Evolutionary conservation across 108 stramenopile species (phyloP).

Genomic region (Nitzschia sp.): DNA sequence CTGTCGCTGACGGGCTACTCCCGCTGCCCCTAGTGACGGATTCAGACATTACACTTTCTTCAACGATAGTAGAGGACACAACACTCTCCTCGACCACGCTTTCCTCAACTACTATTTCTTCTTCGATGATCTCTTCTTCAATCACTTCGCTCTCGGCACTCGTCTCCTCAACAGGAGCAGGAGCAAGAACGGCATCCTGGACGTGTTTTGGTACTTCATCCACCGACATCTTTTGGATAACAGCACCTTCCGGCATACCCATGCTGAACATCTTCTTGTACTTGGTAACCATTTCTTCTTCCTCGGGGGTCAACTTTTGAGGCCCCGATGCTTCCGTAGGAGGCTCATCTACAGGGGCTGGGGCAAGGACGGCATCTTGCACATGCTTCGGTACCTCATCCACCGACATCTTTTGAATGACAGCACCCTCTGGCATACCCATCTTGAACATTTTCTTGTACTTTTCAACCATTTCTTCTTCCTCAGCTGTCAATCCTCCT

Average conservation of each 20-base stretch:
- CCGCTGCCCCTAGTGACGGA: background rate
- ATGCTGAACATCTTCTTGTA: constrained; percentile 44
- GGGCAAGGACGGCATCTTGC: constrained; percentile 23
- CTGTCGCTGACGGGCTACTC: background rate
- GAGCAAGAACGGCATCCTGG: constrained; percentile 28
- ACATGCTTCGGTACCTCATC: constrained; percentile 23
- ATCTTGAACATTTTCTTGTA: constrained; percentile 39
- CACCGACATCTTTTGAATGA: constrained; percentile 31
- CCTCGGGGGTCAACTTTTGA: constrained; percentile 12
- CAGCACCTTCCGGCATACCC: constrained; percentile 44
- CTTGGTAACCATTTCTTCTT: constrained; percentile 31
- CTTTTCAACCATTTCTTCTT: constrained; percentile 28
- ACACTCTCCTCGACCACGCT: constrained; percentile 5
- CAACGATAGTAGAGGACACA: background rate
- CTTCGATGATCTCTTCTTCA: constrained; percentile 15
- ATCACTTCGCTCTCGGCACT: background rate
- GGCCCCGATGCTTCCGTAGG: constrained; percentile 1
- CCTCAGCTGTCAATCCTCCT: background rate
- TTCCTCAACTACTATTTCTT: constrained; percentile 16
- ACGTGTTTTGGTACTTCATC: constrained; percentile 30
- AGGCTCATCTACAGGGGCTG: no score
- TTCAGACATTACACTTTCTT: constrained; percentile 1
- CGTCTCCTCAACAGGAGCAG: constrained; percentile 1
- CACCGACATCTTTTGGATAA: constrained; percentile 34
- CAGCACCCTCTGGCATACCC: constrained; percentile 45